A percentile compares a stretch with the other conserved stretches of the same genome.
Evolutionary conservation across 495 filamentous ascomycete genomes (phyloP).

Genomic region (Talaromyces liani): DNA sequence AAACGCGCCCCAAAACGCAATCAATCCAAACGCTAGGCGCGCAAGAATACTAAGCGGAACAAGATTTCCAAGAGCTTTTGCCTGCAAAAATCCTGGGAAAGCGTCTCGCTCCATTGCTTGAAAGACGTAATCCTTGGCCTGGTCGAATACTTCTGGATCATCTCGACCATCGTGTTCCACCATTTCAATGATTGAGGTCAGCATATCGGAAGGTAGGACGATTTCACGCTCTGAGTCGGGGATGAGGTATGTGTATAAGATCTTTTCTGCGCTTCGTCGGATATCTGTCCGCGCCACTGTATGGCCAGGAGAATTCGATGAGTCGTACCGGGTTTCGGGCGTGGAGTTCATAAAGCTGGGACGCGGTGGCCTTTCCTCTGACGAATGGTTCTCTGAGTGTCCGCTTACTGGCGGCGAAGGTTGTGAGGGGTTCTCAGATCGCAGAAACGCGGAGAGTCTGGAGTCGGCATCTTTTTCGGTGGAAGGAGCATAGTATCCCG

Average conservation of each 20-base stretch:
- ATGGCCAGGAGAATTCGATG: slow-evolving; percentile 71
- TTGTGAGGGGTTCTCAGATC: slow-evolving; percentile 55
- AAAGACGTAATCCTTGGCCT: slow-evolving; percentile 97
- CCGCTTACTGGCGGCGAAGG: slow-evolving; percentile 66
- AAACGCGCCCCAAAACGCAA: slow-evolving; percentile 82
- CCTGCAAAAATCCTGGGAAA: slow-evolving; percentile 90
- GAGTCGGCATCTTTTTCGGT: slow-evolving; percentile 67
- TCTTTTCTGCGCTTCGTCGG: slow-evolving; percentile 89
- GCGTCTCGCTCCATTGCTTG: slow-evolving; percentile 99
- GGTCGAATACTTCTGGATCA: slow-evolving; percentile 94
- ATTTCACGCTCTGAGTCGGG: slow-evolving; percentile 94
- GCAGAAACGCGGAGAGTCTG: slow-evolving; percentile 80
- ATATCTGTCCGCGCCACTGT: slow-evolving; percentile 82
- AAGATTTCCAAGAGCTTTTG: slow-evolving; percentile 90
- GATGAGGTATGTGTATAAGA: slow-evolving; percentile 90
- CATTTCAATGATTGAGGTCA: slow-evolving; percentile 66
- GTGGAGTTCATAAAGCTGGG: slow-evolving; percentile 60
- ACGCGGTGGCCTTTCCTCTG: slow-evolving; percentile 51
- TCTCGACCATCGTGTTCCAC: slow-evolving; percentile 88
- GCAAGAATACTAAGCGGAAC: slow-evolving; percentile 81
- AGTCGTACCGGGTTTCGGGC: slow-evolving; percentile 40
- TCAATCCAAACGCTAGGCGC: slow-evolving; percentile 75
- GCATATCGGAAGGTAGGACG: slow-evolving; percentile 78
- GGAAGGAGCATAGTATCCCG: slow-evolving; percentile 22
- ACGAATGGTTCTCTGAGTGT: slow-evolving; percentile 31